These are phyloP conservation scores for Madurella fahalii DNA, from an alignment of 2,329 filamentous ascomycete species.

Conservation along the genomic window DNA sequence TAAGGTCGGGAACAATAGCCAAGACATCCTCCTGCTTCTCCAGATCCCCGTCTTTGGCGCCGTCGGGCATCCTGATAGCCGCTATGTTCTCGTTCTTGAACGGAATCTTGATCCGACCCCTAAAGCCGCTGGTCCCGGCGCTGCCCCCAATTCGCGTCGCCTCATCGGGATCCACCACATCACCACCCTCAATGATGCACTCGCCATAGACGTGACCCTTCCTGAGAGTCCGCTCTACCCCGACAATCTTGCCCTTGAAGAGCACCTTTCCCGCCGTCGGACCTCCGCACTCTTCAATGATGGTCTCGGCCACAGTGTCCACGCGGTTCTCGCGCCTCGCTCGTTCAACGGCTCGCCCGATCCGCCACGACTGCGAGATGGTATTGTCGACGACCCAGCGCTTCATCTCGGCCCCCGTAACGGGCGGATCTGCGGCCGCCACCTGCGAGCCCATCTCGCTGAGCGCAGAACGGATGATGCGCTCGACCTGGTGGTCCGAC, in stretches of 20 bases:
- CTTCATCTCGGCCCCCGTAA: constrained; percentile 46
- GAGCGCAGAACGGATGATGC: constrained; percentile 47
- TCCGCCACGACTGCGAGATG: constrained; percentile 52
- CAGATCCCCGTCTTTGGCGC: constrained; percentile 21
- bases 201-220: constrained; percentile 59
- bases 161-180: constrained; percentile 31
- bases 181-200: constrained; percentile 50
- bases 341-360: constrained; percentile 55
- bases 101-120: constrained; percentile 56
- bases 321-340: constrained; percentile 47
- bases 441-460: constrained; percentile 53
- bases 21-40: constrained; percentile 43
- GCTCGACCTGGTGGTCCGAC: constrained; percentile 46
- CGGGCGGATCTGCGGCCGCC: constrained; percentile 45
- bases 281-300: constrained; percentile 56
- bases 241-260: constrained; percentile 62
- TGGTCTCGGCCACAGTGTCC: constrained; percentile 52
- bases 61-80: constrained; percentile 38
- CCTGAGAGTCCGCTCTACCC: constrained; percentile 52
- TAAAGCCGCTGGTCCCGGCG: constrained; percentile 25
- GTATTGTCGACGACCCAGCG: constrained; percentile 51
- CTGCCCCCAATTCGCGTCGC: not conserved
- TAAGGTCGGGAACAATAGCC: constrained; percentile 54
- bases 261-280: constrained; percentile 49
- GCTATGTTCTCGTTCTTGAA: constrained; percentile 74